These are phyloP conservation scores for Amanita subjunquillea DNA, from an alignment of 768 basidiomycete species.

Conservation along the genomic window DNA sequence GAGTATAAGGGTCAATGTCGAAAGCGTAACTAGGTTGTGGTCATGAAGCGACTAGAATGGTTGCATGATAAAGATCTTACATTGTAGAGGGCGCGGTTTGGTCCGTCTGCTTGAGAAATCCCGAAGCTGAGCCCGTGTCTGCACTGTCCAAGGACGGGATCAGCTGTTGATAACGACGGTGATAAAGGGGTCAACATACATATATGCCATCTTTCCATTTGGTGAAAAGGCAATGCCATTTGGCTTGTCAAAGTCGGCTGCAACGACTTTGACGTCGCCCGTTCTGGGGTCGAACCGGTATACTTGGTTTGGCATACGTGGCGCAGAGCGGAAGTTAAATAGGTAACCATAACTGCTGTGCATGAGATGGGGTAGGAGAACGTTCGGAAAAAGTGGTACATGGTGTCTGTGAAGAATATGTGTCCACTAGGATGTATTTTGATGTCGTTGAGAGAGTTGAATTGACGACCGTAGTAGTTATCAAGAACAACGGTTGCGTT, in stretches of 20 bases:
- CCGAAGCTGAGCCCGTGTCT: slow-evolving; percentile 40
- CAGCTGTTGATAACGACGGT: neutral
- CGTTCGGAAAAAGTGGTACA: slow-evolving; percentile 26
- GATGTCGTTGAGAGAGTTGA: slow-evolving; percentile 75
- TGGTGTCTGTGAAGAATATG: slow-evolving; percentile 67
- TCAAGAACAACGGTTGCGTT: slow-evolving; percentile 64
- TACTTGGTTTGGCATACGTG: slow-evolving; percentile 63
- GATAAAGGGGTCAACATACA: slow-evolving; percentile 24
- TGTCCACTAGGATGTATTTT: slow-evolving; percentile 64
- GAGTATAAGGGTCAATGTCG: slow-evolving; percentile 48
- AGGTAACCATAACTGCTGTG: slow-evolving; percentile 48
- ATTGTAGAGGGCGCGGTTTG: slow-evolving; percentile 58
- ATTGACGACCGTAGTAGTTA: slow-evolving; percentile 73
- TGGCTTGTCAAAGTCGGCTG: slow-evolving; percentile 62
- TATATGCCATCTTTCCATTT: slow-evolving; percentile 55
- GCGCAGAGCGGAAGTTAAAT: slow-evolving; percentile 55
- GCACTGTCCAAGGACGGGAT: slow-evolving; percentile 20
- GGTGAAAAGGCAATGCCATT: slow-evolving; percentile 71
- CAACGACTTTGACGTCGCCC: slow-evolving; percentile 57
- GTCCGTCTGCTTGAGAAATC: slow-evolving; percentile 33
- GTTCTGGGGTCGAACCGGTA: slow-evolving; percentile 67
- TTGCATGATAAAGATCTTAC: neutral
- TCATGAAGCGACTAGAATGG: neutral
- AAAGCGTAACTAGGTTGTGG: slow-evolving; percentile 34
- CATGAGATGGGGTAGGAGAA: neutral